phyloP scores from a whole-genome alignment of 805 yeast genomes.

The Starmerella gropengiesseri region DNA sequence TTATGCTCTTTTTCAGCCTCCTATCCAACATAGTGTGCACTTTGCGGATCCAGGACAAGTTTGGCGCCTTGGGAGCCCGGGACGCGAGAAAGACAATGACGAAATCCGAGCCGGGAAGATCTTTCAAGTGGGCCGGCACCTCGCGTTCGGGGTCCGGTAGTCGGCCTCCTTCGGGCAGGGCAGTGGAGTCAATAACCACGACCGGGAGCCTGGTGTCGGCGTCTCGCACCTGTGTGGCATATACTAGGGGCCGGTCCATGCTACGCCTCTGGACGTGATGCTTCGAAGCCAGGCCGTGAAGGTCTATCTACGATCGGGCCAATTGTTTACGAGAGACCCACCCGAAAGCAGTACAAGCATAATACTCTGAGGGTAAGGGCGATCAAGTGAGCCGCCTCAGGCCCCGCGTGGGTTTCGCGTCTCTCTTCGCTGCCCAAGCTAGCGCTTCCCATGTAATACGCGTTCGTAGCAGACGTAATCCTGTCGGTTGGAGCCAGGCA shows the following conservation, averaged over 20 bases:
- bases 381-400: too few species aligned
- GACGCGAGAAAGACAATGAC: constrained; percentile 70
- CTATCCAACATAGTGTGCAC: constrained; percentile 50
- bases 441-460: too few species aligned
- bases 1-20: constrained; percentile 42
- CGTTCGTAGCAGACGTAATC: too few species aligned
- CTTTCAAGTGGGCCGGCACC: constrained; percentile 44
- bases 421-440: too few species aligned
- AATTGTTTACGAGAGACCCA: background rate
- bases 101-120: constrained; percentile 50
- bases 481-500: too few species aligned
- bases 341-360: too few species aligned
- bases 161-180: constrained; percentile 38
- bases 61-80: constrained; percentile 49
- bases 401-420: too few species aligned
- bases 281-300: too few species aligned
- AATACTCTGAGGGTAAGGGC: too few species aligned
- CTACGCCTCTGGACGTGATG: too few species aligned
- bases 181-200: constrained; percentile 74
- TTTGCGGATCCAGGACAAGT: constrained; percentile 64
- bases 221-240: constrained; percentile 33
- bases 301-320: background rate
- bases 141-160: constrained; percentile 38
- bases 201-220: constrained; percentile 60
- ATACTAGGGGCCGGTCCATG: constrained; percentile 15